Base-by-base conservation (phyloP, 2,329 filamentous ascomycete species). In the Nothophoma quercina region DNA sequence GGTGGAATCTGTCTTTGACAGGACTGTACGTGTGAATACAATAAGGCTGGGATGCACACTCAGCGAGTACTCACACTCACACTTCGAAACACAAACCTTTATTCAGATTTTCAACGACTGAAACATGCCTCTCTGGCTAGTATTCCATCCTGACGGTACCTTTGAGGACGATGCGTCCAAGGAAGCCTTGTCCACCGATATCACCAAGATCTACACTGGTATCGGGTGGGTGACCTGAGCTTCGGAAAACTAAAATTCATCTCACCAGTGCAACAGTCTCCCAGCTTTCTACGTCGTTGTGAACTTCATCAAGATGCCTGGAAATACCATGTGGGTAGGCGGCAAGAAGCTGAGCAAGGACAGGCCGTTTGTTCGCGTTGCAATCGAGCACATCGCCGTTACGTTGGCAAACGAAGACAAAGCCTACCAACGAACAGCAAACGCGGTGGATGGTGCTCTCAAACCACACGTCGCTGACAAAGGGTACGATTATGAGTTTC, bases 401-500 rank as follows among this genome's bases (percentile, higher is more conserved):
- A 55, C 42, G 4, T 44, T 65, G 8, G 42, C 64, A 12, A 48
- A 69, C 8, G 53, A 60, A 2, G 62, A 64, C 5, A 39, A 43
- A 10, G 34, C 25, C n/a, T 58, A 59, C 34, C 39, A 30, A 9
- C 32, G 34, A 7, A 46, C 57, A 3, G 47, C 48, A 12, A 54
- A 45, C 18, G 33, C 32, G 13, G 55, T 79, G 2, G 69, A 77
- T 19, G n/a, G 49, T 4, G 34, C 62, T 0, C 30, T 79, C 5
- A 72, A 75, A 58, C 74, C 75, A 12, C 72, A 78, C 41, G 52
- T 79, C 2, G 62, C 55, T 0, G 75, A 76, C 19, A 75, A 75
- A 51, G 78, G 75, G 0, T 77, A 75, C 36, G 71, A 75, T 51
- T 78, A 68, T 66, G 79, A 81, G 60, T 77, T 70, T 46, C 72